Evolutionary conservation across 2,329 filamentous ascomycete species (phyloP).

Genomic region (Cytospora piceicola): DNA sequence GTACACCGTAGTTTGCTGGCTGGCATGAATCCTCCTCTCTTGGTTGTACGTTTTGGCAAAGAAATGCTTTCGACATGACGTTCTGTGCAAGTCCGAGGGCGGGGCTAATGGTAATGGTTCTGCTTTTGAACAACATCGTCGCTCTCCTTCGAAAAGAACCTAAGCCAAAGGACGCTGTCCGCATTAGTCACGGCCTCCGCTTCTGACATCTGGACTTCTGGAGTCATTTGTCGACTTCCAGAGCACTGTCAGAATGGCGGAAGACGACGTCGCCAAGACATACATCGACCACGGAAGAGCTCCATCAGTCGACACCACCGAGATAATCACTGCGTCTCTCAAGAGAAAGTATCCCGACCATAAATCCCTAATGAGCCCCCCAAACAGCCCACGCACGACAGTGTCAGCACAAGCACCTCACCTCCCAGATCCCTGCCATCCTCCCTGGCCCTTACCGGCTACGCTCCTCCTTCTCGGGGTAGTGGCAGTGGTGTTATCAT

Average conservation of each 20-base stretch:
- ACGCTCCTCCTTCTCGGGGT: slow-evolving; percentile 47
- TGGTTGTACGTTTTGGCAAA: not conserved
- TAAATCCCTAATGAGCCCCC: slow-evolving; percentile 38
- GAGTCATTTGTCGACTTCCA: not conserved
- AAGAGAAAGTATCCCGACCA: slow-evolving; percentile 49
- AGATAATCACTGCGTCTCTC: slow-evolving; percentile 46
- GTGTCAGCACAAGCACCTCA: not conserved
- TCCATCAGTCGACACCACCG: slow-evolving; percentile 48
- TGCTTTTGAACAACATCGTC: not conserved
- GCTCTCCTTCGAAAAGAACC: not conserved
- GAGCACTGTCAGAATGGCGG: slow-evolving; percentile 5
- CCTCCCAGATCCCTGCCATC: slow-evolving; percentile 36
- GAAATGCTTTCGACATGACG: not conserved
- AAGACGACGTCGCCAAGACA: slow-evolving; percentile 32
- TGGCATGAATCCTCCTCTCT: not conserved
- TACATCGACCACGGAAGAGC: slow-evolving; percentile 49
- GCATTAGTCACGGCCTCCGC: not conserved
- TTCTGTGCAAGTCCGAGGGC: not conserved
- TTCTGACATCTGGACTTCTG: not conserved
- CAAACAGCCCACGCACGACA: not conserved
- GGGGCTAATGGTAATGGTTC: not conserved
- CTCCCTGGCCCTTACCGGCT: slow-evolving; percentile 45
- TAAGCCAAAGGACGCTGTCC: not conserved
- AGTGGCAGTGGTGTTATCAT: slow-evolving; percentile 44
- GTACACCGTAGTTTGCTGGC: no score